phyloP scores from a whole-genome alignment of 176 grass and related monocot species.

The Oryza australiensis region DNA sequence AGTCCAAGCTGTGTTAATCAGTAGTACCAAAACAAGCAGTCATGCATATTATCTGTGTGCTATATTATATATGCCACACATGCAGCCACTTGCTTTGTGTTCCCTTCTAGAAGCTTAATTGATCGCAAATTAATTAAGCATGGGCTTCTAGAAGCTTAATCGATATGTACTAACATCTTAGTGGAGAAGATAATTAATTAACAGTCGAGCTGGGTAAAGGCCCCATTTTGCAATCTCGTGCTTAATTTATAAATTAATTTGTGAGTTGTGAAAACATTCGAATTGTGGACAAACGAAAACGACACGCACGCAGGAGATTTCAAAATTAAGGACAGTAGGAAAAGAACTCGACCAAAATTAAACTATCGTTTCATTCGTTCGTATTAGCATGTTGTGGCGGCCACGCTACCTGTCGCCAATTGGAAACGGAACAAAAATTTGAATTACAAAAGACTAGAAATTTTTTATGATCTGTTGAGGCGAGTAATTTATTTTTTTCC shows the following conservation, averaged over 20 bases:
- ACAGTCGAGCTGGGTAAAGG: neutral
- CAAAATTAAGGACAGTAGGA: no score
- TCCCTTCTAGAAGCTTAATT: no score
- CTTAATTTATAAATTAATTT: neutral
- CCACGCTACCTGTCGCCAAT: no score
- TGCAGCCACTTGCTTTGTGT: neutral
- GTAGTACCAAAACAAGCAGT: no score
- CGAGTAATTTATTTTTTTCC: neutral
- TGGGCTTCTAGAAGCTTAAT: neutral
- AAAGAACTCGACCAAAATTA: no score
- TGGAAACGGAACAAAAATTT: no score
- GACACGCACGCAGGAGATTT: no score
- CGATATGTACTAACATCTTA: neutral
- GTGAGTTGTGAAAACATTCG: neutral
- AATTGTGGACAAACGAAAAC: neutral
- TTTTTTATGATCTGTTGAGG: neutral
- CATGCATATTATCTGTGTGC: no score
- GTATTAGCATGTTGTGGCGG: no score
- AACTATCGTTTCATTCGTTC: no score
- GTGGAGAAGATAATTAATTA: neutral
- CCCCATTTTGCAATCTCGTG: neutral
- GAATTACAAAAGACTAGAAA: neutral
- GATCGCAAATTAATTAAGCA: no score
- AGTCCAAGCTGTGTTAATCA: no score
- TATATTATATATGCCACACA: neutral